A percentile compares a stretch with the other conserved stretches of the same genome.
These are phyloP conservation scores for Vigna unguiculata DNA, from an alignment of 306 rosid genomes.

Conservation along the genomic window DNA sequence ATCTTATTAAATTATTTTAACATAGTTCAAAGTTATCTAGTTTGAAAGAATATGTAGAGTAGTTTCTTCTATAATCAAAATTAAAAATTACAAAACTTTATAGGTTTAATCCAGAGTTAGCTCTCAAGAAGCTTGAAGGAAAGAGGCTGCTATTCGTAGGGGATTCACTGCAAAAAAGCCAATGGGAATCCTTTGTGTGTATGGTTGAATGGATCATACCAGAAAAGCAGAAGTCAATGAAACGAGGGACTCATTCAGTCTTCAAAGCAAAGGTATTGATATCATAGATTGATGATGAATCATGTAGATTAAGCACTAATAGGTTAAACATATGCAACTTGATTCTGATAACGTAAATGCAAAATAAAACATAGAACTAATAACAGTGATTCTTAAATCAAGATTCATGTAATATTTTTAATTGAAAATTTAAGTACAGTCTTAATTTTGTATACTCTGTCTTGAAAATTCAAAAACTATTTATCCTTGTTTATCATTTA, in stretches of 20 bases:
- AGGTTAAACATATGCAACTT: neutral
- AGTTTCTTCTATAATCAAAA: neutral
- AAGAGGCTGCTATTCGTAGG: constrained; percentile 82
- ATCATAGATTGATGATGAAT: neutral
- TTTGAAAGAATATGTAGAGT: no score
- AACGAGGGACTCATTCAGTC: constrained; percentile 60
- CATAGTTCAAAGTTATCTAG: no score
- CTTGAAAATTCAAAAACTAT: neutral
- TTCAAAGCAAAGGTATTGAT: constrained; percentile 72
- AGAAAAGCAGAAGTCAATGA: constrained; percentile 62
- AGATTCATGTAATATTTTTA: no score
- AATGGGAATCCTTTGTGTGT: constrained; percentile 90
- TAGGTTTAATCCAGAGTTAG: constrained; percentile 72
- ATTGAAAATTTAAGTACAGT: no score
- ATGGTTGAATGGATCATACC: constrained; percentile 80
- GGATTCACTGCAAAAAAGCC: constrained; percentile 85
- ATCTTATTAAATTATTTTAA: no score
- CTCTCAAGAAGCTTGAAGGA: constrained; percentile 67
- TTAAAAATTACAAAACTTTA: neutral
- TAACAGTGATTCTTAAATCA: no score
- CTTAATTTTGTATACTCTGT: neutral
- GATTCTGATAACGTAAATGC: no score
- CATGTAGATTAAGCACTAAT: neutral
- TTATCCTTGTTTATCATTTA: constrained; percentile 9
- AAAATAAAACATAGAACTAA: no score